Evolutionary conservation across 2,329 filamentous ascomycete genomes (phyloP).

Genomic region (Raffaelea albimanens): DNA sequence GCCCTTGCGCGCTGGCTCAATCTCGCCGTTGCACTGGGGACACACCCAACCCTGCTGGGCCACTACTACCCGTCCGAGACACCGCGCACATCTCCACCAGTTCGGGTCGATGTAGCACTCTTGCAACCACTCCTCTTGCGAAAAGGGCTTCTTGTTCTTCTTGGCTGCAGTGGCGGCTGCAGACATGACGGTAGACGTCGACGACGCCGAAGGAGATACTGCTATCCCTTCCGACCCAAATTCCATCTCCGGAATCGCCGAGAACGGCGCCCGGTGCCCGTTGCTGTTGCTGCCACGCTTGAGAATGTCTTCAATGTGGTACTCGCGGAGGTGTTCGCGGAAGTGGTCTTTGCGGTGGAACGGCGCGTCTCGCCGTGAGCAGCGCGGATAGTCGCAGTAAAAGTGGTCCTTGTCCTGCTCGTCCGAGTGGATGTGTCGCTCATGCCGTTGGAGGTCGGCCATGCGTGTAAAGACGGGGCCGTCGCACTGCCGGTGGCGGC

Average conservation of each 20-base stretch:
- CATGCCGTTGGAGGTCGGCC: conserved; percentile 46
- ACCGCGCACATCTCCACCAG: conserved; percentile 48
- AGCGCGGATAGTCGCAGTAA: conserved; percentile 42
- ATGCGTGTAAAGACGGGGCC: conserved; percentile 38
- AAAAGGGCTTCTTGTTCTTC: conserved; percentile 10
- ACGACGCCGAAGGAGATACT: conserved; percentile 5
- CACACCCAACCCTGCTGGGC: conserved; percentile 34
- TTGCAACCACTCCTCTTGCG: conserved; percentile 24
- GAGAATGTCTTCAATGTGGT: conserved; percentile 44
- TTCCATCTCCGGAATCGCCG: not conserved
- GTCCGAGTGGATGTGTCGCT: conserved; percentile 36
- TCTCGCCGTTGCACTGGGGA: conserved; percentile 33
- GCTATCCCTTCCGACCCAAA: not conserved
- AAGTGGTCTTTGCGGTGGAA: conserved; percentile 48
- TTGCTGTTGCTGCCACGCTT: conserved; percentile 28
- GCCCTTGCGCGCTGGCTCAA: conserved; percentile 27
- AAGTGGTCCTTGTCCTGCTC: conserved; percentile 31
- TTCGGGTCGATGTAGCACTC: conserved; percentile 26
- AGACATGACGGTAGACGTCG: too few species aligned
- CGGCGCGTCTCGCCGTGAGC: conserved; percentile 32
- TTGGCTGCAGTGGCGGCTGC: conserved; percentile 5
- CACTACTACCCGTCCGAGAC: conserved; percentile 35
- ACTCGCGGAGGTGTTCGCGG: conserved; percentile 46
- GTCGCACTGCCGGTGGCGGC: conserved; percentile 30
- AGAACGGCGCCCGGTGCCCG: not conserved